Evolutionary conservation across 768 basidiomycete genomes (phyloP).

Genomic region (Chalciporus chontae): DNA sequence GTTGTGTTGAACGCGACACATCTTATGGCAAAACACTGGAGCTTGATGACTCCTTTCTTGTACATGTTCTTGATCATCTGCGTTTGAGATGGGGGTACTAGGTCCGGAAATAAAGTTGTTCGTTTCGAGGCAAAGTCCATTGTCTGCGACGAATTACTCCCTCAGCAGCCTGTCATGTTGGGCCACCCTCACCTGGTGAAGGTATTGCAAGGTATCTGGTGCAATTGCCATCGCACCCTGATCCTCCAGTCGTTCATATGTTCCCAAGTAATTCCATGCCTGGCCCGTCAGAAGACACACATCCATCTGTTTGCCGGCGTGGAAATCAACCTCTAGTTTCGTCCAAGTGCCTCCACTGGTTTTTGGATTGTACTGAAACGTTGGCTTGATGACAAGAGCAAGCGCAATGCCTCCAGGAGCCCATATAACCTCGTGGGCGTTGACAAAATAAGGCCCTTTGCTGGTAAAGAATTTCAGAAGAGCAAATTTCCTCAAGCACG

Average conservation of each 20-base stretch:
- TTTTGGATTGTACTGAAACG: constrained; percentile 27
- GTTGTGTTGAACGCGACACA: constrained; percentile 16
- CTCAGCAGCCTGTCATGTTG: background rate
- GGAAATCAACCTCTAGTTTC: constrained; percentile 8
- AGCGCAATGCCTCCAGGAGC: constrained; percentile 18
- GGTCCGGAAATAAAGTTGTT: constrained; percentile 20
- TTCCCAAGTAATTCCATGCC: constrained; percentile 20
- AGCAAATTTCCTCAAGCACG: background rate
- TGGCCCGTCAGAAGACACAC: constrained; percentile 11
- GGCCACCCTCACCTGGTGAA: constrained; percentile 9
- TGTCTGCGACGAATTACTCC: constrained; percentile 14
- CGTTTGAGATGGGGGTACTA: constrained; percentile 22
- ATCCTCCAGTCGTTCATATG: constrained; percentile 22
- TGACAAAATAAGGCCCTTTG: constrained; percentile 11
- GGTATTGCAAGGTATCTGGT: constrained; percentile 5
- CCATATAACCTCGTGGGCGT: constrained; percentile 20
- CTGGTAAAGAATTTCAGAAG: constrained; percentile 2
- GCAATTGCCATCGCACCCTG: constrained; percentile 13
- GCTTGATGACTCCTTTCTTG: constrained; percentile 24
- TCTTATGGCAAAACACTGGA: constrained; percentile 25
- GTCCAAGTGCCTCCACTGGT: constrained; percentile 14
- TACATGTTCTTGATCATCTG: constrained; percentile 29
- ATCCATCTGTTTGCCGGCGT: constrained; percentile 16
- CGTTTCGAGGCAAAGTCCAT: constrained; percentile 10
- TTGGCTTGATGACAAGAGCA: constrained; percentile 24